These are phyloP conservation scores for Phytopythium kandeliae DNA, from an alignment of 352 stramenopile genomes.

Conservation along the genomic window DNA sequence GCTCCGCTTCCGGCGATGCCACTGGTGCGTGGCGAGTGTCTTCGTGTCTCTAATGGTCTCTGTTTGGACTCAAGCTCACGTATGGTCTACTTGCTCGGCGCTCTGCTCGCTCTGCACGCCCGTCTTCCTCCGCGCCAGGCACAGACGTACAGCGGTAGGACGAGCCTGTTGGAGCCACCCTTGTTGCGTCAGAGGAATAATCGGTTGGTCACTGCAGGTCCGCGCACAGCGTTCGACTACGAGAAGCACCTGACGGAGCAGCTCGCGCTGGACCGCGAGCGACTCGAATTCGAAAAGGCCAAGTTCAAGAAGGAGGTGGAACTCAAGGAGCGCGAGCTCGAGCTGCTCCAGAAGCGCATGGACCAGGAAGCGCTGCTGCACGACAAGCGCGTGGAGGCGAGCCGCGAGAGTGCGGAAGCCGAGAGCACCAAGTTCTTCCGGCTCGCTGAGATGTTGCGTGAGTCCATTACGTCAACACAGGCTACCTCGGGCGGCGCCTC, in stretches of 20 bases:
- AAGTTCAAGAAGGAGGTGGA: slow-evolving; percentile 76
- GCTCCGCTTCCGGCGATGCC: slow-evolving; percentile 24
- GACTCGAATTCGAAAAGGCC: slow-evolving; percentile 63
- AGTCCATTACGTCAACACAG: slow-evolving; percentile 33
- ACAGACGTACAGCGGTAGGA: slow-evolving; percentile 29
- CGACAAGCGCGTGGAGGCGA: slow-evolving; percentile 44
- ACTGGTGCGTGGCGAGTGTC: slow-evolving; percentile 35
- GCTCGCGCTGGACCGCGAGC: slow-evolving; percentile 62
- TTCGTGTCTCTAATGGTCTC: no score
- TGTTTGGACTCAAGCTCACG: no score
- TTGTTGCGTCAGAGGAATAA: slow-evolving; percentile 29
- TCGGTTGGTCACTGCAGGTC: slow-evolving; percentile 19
- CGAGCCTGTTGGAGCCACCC: slow-evolving; percentile 11
- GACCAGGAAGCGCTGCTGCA: slow-evolving; percentile 51
- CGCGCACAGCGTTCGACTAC: slow-evolving; percentile 56
- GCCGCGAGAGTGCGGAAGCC: slow-evolving; percentile 33
- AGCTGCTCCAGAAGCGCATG: slow-evolving; percentile 58
- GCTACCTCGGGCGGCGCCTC: slow-evolving; percentile 23
- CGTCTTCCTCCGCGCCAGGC: background rate
- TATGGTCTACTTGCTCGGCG: background rate
- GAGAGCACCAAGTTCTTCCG: slow-evolving; percentile 56
- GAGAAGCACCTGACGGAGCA: slow-evolving; percentile 71
- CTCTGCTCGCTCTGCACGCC: background rate
- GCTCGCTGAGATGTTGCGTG: slow-evolving; percentile 51
- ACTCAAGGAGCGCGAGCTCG: slow-evolving; percentile 58